Percentiles rank a stretch among this genome's conserved stretches.
Conservation (phyloP, 164 flowering plant species). For the Berberis vulgaris region DNA sequence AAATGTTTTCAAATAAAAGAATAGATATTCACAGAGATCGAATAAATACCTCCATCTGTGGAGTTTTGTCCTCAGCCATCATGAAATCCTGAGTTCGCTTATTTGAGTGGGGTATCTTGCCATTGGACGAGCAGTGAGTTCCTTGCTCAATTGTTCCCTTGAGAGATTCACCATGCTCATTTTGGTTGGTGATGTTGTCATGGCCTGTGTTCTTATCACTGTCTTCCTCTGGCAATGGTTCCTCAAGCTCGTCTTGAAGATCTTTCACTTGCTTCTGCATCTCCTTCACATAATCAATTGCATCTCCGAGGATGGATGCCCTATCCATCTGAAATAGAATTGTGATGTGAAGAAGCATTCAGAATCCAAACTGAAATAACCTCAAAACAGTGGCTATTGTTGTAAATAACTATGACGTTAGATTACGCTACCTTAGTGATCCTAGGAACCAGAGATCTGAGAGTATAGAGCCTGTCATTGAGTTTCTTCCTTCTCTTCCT, state of each 20-base stretch:
- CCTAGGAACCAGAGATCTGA: constrained; percentile 80
- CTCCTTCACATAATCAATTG: constrained; percentile 73
- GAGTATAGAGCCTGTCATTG: constrained; percentile 67
- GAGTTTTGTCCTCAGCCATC: constrained; percentile 33
- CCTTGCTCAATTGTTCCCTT: constrained; percentile 20
- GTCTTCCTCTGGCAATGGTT: constrained; percentile 44
- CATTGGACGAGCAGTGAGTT: constrained; percentile 9
- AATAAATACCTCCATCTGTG: constrained; percentile 73
- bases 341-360: not conserved
- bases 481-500: constrained; percentile 96
- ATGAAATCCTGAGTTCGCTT: constrained; percentile 26
- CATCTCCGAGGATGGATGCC: constrained; percentile 84
- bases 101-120: constrained; percentile 4
- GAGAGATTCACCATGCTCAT: constrained; percentile 17
- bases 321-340: constrained; percentile 53
- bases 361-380: not conserved
- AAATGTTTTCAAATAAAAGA: not conserved
- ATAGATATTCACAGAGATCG: not conserved
- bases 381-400: too few relatives aligned
- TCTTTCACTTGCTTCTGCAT: constrained; percentile 65
- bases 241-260: constrained; percentile 75
- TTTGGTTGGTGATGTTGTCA: not conserved
- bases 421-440: constrained; percentile 54
- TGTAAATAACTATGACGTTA: not conserved
- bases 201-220: constrained; percentile 13